Evolutionary conservation across 2,329 filamentous ascomycete species (phyloP).

Genomic region (Fusarium subtropicale): DNA sequence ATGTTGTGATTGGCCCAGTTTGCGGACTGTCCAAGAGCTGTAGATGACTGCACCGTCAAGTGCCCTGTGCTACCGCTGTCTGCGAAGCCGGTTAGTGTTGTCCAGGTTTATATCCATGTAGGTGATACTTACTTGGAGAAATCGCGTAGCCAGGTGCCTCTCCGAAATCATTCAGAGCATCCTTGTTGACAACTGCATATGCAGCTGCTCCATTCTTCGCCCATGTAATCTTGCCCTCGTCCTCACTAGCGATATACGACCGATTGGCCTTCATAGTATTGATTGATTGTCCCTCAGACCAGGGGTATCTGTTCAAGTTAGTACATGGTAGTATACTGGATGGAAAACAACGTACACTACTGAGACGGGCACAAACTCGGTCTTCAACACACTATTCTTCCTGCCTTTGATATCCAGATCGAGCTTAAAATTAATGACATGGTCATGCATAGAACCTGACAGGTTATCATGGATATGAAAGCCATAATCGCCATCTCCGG

Average conservation of each 20-base stretch:
- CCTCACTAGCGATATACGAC: conserved; percentile 57
- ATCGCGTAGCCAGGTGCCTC: conserved; percentile 60
- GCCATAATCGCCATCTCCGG: conserved; percentile 61
- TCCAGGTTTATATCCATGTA: too few relatives aligned
- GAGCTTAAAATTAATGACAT: conserved; percentile 66
- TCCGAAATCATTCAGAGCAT: conserved; percentile 61
- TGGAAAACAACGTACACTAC: conserved; percentile 5
- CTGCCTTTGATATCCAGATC: conserved; percentile 64
- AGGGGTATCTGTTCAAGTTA: conserved; percentile 49
- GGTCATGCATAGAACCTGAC: conserved; percentile 65
- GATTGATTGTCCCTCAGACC: conserved; percentile 59
- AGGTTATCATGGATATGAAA: conserved; percentile 62
- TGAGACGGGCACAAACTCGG: conserved; percentile 46
- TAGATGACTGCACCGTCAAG: conserved; percentile 62
- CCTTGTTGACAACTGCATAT: conserved; percentile 64
- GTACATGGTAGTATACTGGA: too few relatives aligned
- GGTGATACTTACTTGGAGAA: conserved; percentile 14
- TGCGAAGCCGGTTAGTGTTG: background rate
- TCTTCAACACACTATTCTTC: conserved; percentile 57
- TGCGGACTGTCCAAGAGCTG: conserved; percentile 58
- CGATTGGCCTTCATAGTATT: conserved; percentile 65
- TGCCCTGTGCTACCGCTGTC: conserved; percentile 47
- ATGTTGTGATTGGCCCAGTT: conserved; percentile 64
- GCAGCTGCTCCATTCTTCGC: conserved; percentile 59
- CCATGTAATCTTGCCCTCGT: conserved; percentile 61